Percentiles rank a stretch among this genome's conserved stretches.
Conservation (phyloP, 2,329 filamentous ascomycete species). For the Lasiodiplodia sp. region DNA sequence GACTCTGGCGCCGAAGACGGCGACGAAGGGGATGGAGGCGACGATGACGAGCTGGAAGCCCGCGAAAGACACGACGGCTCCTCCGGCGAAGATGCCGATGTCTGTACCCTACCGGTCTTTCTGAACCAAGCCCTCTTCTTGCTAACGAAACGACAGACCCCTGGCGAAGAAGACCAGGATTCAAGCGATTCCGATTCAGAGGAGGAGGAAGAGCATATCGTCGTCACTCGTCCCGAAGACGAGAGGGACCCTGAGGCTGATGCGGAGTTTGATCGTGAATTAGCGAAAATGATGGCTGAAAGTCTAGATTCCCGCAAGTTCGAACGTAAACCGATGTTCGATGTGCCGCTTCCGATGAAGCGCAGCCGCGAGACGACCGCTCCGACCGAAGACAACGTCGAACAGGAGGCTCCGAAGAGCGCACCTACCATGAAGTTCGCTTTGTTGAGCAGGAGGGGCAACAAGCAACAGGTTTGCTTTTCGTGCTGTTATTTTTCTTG, state of each 20-base stretch:
- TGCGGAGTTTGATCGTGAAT: conserved; percentile 96
- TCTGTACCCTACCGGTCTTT: conserved; percentile 40
- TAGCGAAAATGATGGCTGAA: conserved; percentile 98
- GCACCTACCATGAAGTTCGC: conserved; percentile 89
- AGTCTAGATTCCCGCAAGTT: conserved; percentile 95
- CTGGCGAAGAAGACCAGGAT: conserved; percentile 51
- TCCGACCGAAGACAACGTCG: conserved; percentile 50
- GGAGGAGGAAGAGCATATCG: conserved; percentile 80
- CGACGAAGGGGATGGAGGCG: conserved; percentile 65
- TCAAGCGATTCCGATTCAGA: conserved; percentile 59
- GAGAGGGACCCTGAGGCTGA: conserved; percentile 91
- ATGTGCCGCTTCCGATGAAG: conserved; percentile 95
- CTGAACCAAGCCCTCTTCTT: conserved; percentile 35
- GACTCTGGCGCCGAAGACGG: conserved; percentile 78
- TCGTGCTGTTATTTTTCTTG: conserved; percentile 33
- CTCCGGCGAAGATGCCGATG: conserved; percentile 63
- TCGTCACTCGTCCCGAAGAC: conserved; percentile 90
- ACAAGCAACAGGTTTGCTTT: conserved; percentile 83
- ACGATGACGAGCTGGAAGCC: conserved; percentile 37
- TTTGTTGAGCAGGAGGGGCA: conserved; percentile 92
- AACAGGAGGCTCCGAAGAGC: conserved; percentile 49
- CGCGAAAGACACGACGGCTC: conserved; percentile 34
- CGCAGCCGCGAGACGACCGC: conserved; percentile 64
- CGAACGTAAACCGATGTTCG: conserved; percentile 91
- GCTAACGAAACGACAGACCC: conserved; percentile 50